A percentile compares a stretch with the other conserved stretches of the same genome.
Conservation (phyloP, 116 monocot genomes). For the Trichopus zeylanicus region DNA sequence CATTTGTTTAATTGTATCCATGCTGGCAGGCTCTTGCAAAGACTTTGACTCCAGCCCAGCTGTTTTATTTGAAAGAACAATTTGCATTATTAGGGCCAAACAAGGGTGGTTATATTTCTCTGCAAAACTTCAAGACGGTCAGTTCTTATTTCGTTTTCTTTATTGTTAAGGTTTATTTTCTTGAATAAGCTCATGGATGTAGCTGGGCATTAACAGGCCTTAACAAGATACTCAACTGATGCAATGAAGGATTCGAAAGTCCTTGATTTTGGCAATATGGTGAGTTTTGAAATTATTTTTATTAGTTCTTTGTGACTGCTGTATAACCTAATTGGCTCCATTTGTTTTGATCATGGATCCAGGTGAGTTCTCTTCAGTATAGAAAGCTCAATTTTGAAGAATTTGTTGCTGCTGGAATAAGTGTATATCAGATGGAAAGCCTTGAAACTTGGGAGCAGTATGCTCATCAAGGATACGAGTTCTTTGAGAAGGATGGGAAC, state of each 20-base stretch:
- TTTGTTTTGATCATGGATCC: background rate
- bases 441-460: slow-evolving; percentile 65
- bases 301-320: background rate
- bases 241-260: slow-evolving; percentile 77
- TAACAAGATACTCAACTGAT: slow-evolving; percentile 58
- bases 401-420: slow-evolving; percentile 61
- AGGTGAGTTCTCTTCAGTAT: slow-evolving; percentile 68
- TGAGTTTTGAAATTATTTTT: slow-evolving; percentile 1
- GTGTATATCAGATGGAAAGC: slow-evolving; percentile 66
- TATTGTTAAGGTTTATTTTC: background rate
- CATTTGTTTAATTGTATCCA: background rate
- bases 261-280: slow-evolving; percentile 56
- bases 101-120: slow-evolving; percentile 56
- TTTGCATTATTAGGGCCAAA: slow-evolving; percentile 56
- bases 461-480: slow-evolving; percentile 60
- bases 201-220: slow-evolving; percentile 23
- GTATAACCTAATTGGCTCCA: background rate
- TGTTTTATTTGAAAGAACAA: slow-evolving; percentile 48
- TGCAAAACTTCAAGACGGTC: slow-evolving; percentile 60
- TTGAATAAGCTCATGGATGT: background rate
- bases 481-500: slow-evolving; percentile 78
- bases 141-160: slow-evolving; percentile 3
- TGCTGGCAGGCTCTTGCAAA: slow-evolving; percentile 44
- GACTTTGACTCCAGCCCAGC: slow-evolving; percentile 41
- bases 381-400: slow-evolving; percentile 67